Evolutionary conservation across 495 filamentous ascomycete species (phyloP).

Genomic region (Penicillium daleae): DNA sequence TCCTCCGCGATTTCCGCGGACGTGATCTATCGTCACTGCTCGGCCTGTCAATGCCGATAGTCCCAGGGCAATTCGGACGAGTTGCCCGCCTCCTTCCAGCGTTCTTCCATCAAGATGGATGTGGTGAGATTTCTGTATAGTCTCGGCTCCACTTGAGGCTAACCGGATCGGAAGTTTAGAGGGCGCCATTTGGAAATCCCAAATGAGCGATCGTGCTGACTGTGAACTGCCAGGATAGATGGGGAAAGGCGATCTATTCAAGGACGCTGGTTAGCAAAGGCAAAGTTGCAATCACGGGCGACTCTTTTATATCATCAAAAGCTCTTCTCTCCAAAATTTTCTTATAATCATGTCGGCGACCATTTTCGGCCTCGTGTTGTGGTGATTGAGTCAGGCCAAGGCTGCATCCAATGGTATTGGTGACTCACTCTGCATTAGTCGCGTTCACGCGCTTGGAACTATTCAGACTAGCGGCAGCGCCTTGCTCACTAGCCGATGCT

Average conservation of each 20-base stretch:
- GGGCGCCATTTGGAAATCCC: neutral
- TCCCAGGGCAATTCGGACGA: conserved; percentile 72
- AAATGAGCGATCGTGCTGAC: neutral
- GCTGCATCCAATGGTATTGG: neutral
- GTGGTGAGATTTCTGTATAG: conserved; percentile 18
- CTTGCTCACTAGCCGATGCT: neutral
- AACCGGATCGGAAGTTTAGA: neutral
- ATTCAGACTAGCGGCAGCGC: neutral
- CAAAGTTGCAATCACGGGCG: neutral
- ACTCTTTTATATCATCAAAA: neutral
- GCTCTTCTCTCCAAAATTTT: neutral
- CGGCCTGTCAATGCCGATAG: conserved; percentile 68
- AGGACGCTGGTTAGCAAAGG: neutral
- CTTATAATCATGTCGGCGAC: neutral
- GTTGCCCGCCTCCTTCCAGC: conserved; percentile 85
- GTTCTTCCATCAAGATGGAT: conserved; percentile 66
- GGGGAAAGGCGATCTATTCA: neutral
- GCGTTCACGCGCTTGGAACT: neutral
- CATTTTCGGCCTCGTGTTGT: neutral
- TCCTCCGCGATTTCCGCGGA: conserved; percentile 68
- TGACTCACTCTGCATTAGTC: conserved; percentile 8
- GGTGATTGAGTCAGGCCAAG: conserved; percentile 10
- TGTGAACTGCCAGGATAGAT: neutral
- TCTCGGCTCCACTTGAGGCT: conserved; percentile 1
- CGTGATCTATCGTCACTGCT: conserved; percentile 67